These are phyloP conservation scores for Cryphonectria naterciae DNA, from an alignment of 2,329 filamentous ascomycete genomes.

Conservation along the genomic window DNA sequence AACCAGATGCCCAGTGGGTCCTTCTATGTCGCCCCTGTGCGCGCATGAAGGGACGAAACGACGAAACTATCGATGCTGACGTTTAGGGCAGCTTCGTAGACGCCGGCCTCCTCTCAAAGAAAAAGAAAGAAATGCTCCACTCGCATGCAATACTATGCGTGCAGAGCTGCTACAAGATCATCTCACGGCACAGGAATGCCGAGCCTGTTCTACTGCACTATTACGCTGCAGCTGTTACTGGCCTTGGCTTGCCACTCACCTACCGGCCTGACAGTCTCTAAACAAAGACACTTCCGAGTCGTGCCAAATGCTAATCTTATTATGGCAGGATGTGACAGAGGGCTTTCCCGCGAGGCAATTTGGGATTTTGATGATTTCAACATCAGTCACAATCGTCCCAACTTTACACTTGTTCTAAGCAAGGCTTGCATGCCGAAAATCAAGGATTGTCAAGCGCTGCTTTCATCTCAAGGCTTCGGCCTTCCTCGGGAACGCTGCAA, in stretches of 20 bases:
- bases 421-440: slow-evolving; percentile 15
- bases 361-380: background rate
- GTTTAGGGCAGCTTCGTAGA: background rate
- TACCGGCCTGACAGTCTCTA: background rate
- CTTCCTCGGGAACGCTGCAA: slow-evolving; percentile 18
- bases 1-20: background rate
- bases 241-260: background rate
- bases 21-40: slow-evolving; percentile 1
- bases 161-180: background rate
- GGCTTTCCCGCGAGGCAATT: background rate
- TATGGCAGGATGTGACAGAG: background rate
- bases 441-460: slow-evolving; percentile 15
- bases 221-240: background rate
- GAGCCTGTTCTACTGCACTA: background rate
- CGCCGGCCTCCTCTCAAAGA: background rate
- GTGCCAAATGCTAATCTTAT: background rate
- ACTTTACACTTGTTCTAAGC: slow-evolving; percentile 9
- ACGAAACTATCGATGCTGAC: slow-evolving; percentile 4
- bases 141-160: background rate
- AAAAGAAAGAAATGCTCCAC: background rate
- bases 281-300: background rate
- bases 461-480: slow-evolving; percentile 16
- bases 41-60: slow-evolving; percentile 14
- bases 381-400: slow-evolving; percentile 8
- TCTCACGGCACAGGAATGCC: background rate